phyloP scores from a whole-genome alignment of 495 filamentous ascomycete genomes.

The Schizothecium vesticola region DNA sequence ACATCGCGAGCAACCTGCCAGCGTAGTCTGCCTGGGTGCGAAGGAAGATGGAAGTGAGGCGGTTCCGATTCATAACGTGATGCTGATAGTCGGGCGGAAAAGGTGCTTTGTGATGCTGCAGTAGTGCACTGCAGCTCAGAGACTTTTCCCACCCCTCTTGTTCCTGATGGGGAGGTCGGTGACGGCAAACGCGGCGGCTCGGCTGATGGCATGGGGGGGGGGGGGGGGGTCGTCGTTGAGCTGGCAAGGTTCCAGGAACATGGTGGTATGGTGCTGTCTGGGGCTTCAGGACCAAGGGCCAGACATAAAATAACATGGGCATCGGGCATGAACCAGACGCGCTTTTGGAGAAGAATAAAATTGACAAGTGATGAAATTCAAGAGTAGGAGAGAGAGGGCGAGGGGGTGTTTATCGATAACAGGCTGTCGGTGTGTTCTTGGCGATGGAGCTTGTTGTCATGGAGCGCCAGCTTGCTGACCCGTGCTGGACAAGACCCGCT shows the following conservation, averaged over 20 bases:
- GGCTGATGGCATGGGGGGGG: background rate
- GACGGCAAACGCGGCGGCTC: background rate
- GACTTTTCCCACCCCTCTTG: conserved; percentile 1
- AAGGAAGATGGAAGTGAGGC: background rate
- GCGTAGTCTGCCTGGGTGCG: background rate
- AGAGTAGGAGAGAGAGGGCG: background rate
- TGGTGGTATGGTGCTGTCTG: background rate
- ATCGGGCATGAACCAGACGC: background rate
- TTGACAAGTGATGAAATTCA: background rate
- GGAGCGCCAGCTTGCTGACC: conserved; percentile 10
- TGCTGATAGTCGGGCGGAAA: background rate
- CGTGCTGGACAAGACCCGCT: conserved; percentile 24
- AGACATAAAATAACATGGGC: background rate
- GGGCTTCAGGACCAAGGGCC: background rate
- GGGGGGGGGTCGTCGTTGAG: background rate
- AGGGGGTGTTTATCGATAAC: conserved; percentile 7
- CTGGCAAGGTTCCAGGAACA: background rate
- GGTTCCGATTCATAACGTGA: background rate
- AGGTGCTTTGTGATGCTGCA: background rate
- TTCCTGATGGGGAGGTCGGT: background rate
- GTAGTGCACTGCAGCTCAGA: conserved; percentile 8
- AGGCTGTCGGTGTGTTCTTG: conserved; percentile 12
- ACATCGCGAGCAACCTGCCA: background rate
- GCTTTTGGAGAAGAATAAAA: background rate
- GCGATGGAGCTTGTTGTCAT: conserved; percentile 28